Percentiles rank a stretch among this genome's conserved stretches.
Evolutionary conservation across 148 eudicot genomes (phyloP).

Genomic region (Dianthus caryophyllus): DNA sequence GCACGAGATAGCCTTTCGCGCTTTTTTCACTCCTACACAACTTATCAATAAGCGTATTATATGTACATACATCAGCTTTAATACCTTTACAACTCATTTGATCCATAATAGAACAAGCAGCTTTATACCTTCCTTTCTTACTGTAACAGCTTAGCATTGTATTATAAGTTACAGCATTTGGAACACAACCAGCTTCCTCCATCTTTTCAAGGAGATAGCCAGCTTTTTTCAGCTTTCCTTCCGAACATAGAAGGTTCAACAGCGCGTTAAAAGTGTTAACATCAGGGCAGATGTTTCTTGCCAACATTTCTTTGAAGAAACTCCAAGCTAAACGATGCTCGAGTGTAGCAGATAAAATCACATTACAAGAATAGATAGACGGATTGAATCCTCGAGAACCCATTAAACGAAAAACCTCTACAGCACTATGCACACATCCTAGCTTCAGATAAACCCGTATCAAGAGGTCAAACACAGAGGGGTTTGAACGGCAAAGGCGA

Average conservation of each 20-base stretch:
- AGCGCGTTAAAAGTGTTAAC: conserved; percentile 68
- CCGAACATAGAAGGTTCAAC: conserved; percentile 50
- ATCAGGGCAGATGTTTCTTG: conserved; percentile 53
- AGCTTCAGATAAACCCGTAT: conserved; percentile 53
- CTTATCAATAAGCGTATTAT: conserved; percentile 59
- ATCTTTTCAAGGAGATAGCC: conserved; percentile 61
- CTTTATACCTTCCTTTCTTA: conserved; percentile 57
- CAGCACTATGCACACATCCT: conserved; percentile 42
- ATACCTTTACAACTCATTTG: conserved; percentile 59
- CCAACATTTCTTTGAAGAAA: conserved; percentile 63
- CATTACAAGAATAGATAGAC: conserved; percentile 64
- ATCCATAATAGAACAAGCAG: conserved; percentile 60
- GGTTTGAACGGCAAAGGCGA: conserved; percentile 72
- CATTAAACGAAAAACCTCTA: conserved; percentile 53
- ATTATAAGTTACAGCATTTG: conserved; percentile 64
- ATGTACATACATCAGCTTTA: conserved; percentile 56
- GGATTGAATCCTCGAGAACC: conserved; percentile 63
- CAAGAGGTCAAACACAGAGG: conserved; percentile 73
- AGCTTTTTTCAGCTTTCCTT: conserved; percentile 70
- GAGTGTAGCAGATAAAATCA: conserved; percentile 47
- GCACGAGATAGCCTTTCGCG: conserved; percentile 58
- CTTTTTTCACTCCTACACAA: conserved; percentile 53
- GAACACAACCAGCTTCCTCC: conserved; percentile 70
- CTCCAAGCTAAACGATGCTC: conserved; percentile 45
- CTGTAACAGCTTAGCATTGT: conserved; percentile 64